Evolutionary conservation across 257 asterid genomes (phyloP).

Genomic region (Solanum lycopersicoides): DNA sequence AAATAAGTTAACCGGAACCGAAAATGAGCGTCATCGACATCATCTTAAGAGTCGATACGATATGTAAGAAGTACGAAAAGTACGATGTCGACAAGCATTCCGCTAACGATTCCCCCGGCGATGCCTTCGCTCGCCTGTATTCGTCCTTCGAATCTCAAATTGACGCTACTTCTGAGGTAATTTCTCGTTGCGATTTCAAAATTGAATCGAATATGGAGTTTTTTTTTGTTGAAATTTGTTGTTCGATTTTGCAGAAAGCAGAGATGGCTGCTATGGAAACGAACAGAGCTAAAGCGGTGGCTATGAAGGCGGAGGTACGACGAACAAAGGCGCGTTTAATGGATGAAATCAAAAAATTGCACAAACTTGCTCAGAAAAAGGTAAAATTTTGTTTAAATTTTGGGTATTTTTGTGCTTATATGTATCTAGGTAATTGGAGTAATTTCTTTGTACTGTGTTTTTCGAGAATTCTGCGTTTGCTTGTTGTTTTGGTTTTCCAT

Average conservation of each 20-base stretch:
- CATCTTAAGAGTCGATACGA: slow-evolving; percentile 59
- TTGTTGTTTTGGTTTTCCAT: background rate
- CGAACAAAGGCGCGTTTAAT: slow-evolving; percentile 69
- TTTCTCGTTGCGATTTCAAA: background rate
- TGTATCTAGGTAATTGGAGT: background rate
- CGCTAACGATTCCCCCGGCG: slow-evolving; percentile 31
- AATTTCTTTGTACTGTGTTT: background rate
- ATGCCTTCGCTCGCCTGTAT: slow-evolving; percentile 71
- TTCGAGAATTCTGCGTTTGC: background rate
- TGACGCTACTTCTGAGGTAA: slow-evolving; percentile 46
- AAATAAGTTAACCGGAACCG: background rate
- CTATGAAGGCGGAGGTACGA: slow-evolving; percentile 85
- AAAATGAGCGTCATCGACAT: slow-evolving; percentile 83
- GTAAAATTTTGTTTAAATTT: slow-evolving; percentile 6
- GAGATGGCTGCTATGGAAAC: slow-evolving; percentile 56
- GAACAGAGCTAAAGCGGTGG: slow-evolving; percentile 81
- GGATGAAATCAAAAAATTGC: slow-evolving; percentile 77
- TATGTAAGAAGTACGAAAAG: slow-evolving; percentile 76
- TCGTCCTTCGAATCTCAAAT: slow-evolving; percentile 60
- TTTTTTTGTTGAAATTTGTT: background rate
- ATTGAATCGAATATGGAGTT: background rate
- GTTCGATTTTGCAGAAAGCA: slow-evolving; percentile 28
- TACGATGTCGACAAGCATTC: slow-evolving; percentile 68
- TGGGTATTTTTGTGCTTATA: background rate
- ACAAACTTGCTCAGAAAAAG: slow-evolving; percentile 67